phyloP scores from a whole-genome alignment of 208 protist species.

The Trypanosoma scelopori region DNA sequence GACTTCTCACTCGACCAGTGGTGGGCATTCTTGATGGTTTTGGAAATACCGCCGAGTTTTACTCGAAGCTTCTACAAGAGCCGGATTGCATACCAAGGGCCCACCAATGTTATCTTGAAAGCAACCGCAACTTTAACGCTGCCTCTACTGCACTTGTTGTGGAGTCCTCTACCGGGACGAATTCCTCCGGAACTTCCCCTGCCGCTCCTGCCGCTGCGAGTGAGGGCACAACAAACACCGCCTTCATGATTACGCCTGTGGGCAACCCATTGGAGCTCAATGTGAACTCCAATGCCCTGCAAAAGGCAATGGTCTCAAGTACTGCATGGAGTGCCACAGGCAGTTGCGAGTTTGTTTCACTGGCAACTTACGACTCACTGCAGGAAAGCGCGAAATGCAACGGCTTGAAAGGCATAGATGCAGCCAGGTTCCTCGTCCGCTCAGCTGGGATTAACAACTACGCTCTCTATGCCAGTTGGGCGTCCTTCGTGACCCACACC shows the following conservation, averaged over 20 bases:
- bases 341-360: conserved; percentile 17
- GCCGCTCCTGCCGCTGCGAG: neutral
- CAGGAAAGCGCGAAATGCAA: neutral
- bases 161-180: neutral
- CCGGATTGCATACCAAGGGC: conserved; percentile 2
- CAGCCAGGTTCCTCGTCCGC: conserved; percentile 29
- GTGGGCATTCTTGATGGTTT: conserved; percentile 60
- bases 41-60: conserved; percentile 60
- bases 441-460: conserved; percentile 52
- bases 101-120: conserved; percentile 13
- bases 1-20: conserved; percentile 55
- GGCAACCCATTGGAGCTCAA: neutral
- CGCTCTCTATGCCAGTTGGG: conserved; percentile 50
- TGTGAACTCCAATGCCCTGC: neutral
- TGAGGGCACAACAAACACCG: neutral
- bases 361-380: conserved; percentile 4
- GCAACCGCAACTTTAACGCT: conserved; percentile 25
- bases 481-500: conserved; percentile 38
- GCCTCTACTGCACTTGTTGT: neutral
- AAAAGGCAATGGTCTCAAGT: neutral
- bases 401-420: conserved; percentile 16
- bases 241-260: neutral
- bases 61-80: conserved; percentile 35
- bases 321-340: neutral
- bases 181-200: neutral